Conservation (phyloP, 2,329 filamentous ascomycete genomes). For the Xylaria sp. region DNA sequence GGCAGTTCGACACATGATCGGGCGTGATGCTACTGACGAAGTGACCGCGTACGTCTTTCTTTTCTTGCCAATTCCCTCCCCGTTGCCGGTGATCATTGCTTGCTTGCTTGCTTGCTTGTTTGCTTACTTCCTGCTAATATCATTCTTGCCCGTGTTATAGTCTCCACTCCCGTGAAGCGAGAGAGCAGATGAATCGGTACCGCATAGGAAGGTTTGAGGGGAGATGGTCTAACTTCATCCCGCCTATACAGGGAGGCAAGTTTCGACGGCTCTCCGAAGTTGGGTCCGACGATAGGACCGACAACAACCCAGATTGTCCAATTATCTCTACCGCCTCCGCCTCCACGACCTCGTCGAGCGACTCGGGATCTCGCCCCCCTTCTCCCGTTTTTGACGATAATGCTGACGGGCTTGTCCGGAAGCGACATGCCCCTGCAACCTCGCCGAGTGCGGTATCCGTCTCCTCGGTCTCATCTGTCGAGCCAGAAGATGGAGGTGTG, state of each 20-base stretch:
- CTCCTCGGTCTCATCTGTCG: slow-evolving; percentile 67
- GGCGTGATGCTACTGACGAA: slow-evolving; percentile 93
- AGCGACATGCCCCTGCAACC: slow-evolving; percentile 43
- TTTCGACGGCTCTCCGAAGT: slow-evolving; percentile 65
- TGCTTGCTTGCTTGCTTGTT: slow-evolving; percentile 3
- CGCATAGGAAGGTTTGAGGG: slow-evolving; percentile 85
- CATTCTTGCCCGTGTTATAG: slow-evolving; percentile 56
- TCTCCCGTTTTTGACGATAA: slow-evolving; percentile 64
- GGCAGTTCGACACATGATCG: slow-evolving; percentile 92
- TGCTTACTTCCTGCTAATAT: slow-evolving; percentile 33
- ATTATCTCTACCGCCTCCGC: slow-evolving; percentile 26
- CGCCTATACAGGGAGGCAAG: slow-evolving; percentile 88
- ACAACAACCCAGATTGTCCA: slow-evolving; percentile 52
- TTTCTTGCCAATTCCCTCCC: background rate
- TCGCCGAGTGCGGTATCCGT: slow-evolving; percentile 59
- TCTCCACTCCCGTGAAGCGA: slow-evolving; percentile 83
- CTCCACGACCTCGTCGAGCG: slow-evolving; percentile 56
- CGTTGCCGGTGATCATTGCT: background rate
- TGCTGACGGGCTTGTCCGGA: slow-evolving; percentile 46
- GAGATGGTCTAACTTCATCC: slow-evolving; percentile 85
- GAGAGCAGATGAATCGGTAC: slow-evolving; percentile 80
- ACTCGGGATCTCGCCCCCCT: slow-evolving; percentile 63
- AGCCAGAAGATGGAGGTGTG: slow-evolving; percentile 56
- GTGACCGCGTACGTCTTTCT: slow-evolving; percentile 77
- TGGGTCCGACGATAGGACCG: slow-evolving; percentile 52